These are phyloP conservation scores for Fraxinus cuspidata DNA, from an alignment of 257 asterid genomes.

Conservation along the genomic window DNA sequence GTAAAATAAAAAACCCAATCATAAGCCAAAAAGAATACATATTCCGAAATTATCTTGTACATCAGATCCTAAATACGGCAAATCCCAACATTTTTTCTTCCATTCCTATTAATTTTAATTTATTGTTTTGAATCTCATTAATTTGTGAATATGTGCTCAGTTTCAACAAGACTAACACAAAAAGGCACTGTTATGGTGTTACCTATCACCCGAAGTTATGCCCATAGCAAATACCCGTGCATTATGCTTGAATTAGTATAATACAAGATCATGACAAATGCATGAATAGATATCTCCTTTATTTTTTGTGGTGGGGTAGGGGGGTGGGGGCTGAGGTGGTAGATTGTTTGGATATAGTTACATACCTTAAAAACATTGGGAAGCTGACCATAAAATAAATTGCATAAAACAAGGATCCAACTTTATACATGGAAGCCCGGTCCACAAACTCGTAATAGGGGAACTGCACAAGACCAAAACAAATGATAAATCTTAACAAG, in stretches of 20 bases:
- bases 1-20: no score
- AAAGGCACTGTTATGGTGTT: not conserved
- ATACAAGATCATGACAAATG: not conserved
- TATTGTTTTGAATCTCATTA: not conserved
- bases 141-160: not conserved
- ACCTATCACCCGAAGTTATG: not conserved
- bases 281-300: not conserved
- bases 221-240: not conserved
- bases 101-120: no score
- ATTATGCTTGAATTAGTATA: not conserved
- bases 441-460: slow-evolving; percentile 92
- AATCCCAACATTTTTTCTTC: no score
- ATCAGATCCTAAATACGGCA: no score
- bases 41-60: no score
- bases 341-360: not conserved
- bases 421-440: slow-evolving; percentile 88
- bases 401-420: slow-evolving; percentile 95
- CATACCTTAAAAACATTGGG: slow-evolving; percentile 93
- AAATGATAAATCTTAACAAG: slow-evolving; percentile 21
- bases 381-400: slow-evolving; percentile 90
- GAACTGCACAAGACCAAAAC: slow-evolving; percentile 61
- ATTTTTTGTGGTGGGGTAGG: not conserved
- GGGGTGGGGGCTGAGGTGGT: not conserved
- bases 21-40: no score
- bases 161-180: not conserved